Conservation (phyloP, 1,139 yeast genomes). For the Wickerhamiella infanticola region DNA sequence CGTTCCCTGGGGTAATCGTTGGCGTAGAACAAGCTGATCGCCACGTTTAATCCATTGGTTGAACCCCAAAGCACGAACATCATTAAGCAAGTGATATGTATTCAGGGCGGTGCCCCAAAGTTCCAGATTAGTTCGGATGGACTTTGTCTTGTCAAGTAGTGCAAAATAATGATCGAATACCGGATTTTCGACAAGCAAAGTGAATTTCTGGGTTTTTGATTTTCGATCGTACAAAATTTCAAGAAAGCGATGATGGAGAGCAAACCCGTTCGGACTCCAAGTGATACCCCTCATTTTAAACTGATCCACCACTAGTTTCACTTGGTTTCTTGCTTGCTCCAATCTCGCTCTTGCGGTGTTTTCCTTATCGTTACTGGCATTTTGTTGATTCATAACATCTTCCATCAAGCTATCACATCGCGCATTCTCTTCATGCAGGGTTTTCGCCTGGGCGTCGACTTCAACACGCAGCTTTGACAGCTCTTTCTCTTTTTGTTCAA, state of each 20-base stretch:
- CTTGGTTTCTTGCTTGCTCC: neutral
- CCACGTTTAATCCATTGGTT: neutral
- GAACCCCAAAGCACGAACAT: neutral
- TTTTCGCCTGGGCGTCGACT: neutral
- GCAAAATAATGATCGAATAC: neutral
- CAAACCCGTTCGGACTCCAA: neutral
- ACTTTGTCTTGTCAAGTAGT: neutral
- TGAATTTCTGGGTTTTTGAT: neutral
- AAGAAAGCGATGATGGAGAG: neutral
- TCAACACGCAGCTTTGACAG: neutral
- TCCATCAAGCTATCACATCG: neutral
- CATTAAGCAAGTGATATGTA: neutral
- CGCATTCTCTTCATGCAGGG: neutral
- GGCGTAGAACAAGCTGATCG: neutral
- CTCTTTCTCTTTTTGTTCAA: neutral
- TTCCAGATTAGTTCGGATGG: neutral
- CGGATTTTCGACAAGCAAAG: neutral
- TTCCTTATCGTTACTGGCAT: neutral
- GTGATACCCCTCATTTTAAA: neutral
- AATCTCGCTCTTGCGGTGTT: neutral
- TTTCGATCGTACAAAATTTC: neutral
- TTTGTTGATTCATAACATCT: neutral
- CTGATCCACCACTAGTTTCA: neutral
- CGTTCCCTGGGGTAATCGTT: neutral
- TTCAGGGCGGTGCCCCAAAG: neutral